Conservation (phyloP, 371 early-diverging fungal species). For the Coemansia sp. region DNA sequence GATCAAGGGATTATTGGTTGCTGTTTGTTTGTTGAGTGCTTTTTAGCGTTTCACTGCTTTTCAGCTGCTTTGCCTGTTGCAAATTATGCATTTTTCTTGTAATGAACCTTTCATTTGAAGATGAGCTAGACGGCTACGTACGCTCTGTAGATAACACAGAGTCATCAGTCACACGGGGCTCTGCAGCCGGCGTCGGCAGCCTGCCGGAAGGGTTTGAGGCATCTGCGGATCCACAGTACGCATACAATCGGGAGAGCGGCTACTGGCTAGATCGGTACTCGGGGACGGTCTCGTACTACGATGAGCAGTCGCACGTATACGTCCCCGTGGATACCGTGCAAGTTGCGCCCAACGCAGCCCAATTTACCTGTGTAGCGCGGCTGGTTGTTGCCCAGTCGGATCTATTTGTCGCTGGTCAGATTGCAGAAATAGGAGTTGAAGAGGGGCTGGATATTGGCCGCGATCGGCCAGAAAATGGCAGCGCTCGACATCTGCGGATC, state of each 20-base stretch:
- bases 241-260: constrained; percentile 42
- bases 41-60: too few relatives aligned
- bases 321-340: constrained; percentile 42
- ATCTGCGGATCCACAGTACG: constrained; percentile 53
- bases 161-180: neutral
- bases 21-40: too few relatives aligned
- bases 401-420: constrained; percentile 35
- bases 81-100: neutral
- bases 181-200: neutral
- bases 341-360: constrained; percentile 12
- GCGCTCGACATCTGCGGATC: constrained; percentile 48
- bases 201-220: constrained; percentile 48
- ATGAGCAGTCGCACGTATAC: constrained; percentile 48
- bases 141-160: constrained; percentile 8
- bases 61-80: neutral
- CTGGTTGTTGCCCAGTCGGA: constrained; percentile 51
- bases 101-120: constrained; percentile 41
- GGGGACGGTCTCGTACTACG: constrained; percentile 53
- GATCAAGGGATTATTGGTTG: too few relatives aligned
- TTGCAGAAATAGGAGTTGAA: constrained; percentile 46
- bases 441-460: constrained; percentile 52
- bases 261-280: constrained; percentile 54
- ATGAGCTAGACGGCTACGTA: constrained; percentile 49
- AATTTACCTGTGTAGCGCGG: constrained; percentile 48
- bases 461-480: constrained; percentile 46